A percentile compares a stretch with the other conserved stretches of the same genome.
These are phyloP conservation scores for Boletus reticulatus DNA, from an alignment of 768 basidiomycete species.

Conservation along the genomic window DNA sequence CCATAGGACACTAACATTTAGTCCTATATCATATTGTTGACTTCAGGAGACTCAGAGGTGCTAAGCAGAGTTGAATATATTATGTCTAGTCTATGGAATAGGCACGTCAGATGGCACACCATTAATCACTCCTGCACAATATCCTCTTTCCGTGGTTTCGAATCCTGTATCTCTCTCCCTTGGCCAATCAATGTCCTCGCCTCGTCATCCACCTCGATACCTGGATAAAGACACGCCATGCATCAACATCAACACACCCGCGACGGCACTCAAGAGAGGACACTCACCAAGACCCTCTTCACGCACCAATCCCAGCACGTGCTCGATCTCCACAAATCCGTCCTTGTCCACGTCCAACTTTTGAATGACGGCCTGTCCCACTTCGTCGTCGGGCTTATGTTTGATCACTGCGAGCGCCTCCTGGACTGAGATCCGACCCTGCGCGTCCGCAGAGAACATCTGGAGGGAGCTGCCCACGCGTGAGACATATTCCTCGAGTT, in stretches of 20 bases:
- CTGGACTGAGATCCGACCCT: constrained; percentile 84
- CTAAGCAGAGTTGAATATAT: not conserved
- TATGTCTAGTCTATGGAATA: constrained; percentile 8
- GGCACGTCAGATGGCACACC: too few species aligned
- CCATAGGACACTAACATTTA: too few species aligned
- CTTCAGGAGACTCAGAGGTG: too few species aligned
- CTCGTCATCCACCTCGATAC: constrained; percentile 82
- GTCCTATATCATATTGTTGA: too few species aligned
- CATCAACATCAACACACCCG: not conserved
- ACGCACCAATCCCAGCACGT: constrained; percentile 84
- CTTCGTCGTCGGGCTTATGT: constrained; percentile 88
- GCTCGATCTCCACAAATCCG: constrained; percentile 92
- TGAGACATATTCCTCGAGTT: constrained; percentile 88
- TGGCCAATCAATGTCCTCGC: constrained; percentile 82
- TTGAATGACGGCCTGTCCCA: constrained; percentile 81
- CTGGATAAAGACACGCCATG: constrained; percentile 32
- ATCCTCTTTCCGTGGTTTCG: constrained; percentile 90
- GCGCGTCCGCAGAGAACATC: constrained; percentile 80
- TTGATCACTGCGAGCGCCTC: constrained; percentile 94
- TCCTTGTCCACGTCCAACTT: constrained; percentile 98
- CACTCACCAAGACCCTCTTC: constrained; percentile 80
- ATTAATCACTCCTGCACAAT: constrained; percentile 70
- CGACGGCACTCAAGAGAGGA: not conserved
- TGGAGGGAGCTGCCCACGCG: constrained; percentile 83
- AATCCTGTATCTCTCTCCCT: constrained; percentile 76